A percentile compares a stretch with the other conserved stretches of the same genome.
phyloP scores from a whole-genome alignment of 2,329 filamentous ascomycete species.

The Cryoendolithus antarcticus region DNA sequence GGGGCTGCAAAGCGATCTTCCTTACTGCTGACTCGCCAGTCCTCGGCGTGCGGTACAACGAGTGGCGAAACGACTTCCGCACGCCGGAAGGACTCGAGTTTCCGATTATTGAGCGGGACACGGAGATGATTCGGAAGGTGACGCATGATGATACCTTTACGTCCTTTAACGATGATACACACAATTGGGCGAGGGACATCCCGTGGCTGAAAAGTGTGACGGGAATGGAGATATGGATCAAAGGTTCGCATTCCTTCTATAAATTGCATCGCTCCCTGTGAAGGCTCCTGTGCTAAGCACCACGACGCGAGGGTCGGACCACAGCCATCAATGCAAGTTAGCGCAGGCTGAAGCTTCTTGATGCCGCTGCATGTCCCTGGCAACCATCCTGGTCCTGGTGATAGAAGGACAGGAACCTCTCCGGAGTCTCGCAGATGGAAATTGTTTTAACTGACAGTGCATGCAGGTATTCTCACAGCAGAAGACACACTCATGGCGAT shows the following conservation, averaged over 20 bases:
- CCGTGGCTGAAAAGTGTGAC: slow-evolving; percentile 37
- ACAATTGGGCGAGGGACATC: slow-evolving; percentile 28
- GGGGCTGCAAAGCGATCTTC: slow-evolving; percentile 42
- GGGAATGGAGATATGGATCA: slow-evolving; percentile 37
- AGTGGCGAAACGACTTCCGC: slow-evolving; percentile 41
- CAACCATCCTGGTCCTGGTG: slow-evolving; percentile 12
- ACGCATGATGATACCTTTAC: slow-evolving; percentile 21
- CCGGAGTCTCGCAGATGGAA: no score
- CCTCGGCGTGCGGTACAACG: slow-evolving; percentile 41
- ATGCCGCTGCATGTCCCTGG: slow-evolving; percentile 25
- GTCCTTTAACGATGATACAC: slow-evolving; percentile 17
- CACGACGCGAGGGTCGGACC: no score
- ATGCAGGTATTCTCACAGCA: slow-evolving; percentile 18
- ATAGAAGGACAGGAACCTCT: no score
- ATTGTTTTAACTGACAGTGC: slow-evolving; percentile 11
- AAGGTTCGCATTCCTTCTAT: slow-evolving; percentile 13
- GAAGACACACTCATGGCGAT: slow-evolving; percentile 36
- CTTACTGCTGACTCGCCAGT: slow-evolving; percentile 44
- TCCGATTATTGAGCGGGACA: slow-evolving; percentile 16
- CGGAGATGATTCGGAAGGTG: slow-evolving; percentile 13
- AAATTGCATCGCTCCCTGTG: no score
- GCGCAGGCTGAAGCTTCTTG: no score
- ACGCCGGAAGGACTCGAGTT: slow-evolving; percentile 18
- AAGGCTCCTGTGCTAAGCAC: no score
- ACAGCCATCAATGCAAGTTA: no score